A percentile compares a stretch with the other conserved stretches of the same genome.
These are phyloP conservation scores for Cardamine chenopodiifolia DNA, from an alignment of 345 rosid species.

Conservation along the genomic window DNA sequence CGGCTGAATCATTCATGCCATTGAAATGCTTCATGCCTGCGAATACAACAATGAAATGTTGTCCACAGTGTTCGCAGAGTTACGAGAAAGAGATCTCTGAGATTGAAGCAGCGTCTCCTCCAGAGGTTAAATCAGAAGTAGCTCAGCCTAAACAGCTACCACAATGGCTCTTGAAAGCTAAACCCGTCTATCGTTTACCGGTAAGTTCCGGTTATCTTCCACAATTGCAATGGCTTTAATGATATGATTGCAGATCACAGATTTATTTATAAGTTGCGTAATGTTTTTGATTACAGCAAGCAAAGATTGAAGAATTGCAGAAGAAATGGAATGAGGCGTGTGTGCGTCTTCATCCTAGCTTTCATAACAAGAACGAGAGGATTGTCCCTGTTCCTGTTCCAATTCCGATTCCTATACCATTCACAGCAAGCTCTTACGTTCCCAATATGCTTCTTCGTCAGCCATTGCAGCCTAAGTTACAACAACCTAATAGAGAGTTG, in stretches of 20 bases:
- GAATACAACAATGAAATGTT: conserved; percentile 56
- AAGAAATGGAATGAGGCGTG: conserved; percentile 90
- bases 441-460: conserved; percentile 60
- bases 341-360: conserved; percentile 64
- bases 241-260: background rate
- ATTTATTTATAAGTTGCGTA: background rate
- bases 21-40: conserved; percentile 59
- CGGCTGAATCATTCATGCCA: conserved; percentile 61
- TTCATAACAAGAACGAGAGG: conserved; percentile 62
- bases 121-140: conserved; percentile 58
- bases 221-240: background rate
- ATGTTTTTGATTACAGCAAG: conserved; percentile 25
- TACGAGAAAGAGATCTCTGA: conserved; percentile 71
- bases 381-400: conserved; percentile 42
- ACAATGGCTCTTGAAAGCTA: conserved; percentile 83
- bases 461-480: conserved; percentile 65
- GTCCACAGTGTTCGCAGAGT: conserved; percentile 69
- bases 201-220: conserved; percentile 49
- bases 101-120: conserved; percentile 52
- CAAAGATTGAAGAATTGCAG: conserved; percentile 57
- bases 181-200: conserved; percentile 48
- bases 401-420: conserved; percentile 48
- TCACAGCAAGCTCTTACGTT: conserved; percentile 52
- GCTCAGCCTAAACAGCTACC: conserved; percentile 60
- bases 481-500: conserved; percentile 51